phyloP scores from a whole-genome alignment of 2,329 filamentous ascomycete species.

The Ambrosiella beaveri region DNA sequence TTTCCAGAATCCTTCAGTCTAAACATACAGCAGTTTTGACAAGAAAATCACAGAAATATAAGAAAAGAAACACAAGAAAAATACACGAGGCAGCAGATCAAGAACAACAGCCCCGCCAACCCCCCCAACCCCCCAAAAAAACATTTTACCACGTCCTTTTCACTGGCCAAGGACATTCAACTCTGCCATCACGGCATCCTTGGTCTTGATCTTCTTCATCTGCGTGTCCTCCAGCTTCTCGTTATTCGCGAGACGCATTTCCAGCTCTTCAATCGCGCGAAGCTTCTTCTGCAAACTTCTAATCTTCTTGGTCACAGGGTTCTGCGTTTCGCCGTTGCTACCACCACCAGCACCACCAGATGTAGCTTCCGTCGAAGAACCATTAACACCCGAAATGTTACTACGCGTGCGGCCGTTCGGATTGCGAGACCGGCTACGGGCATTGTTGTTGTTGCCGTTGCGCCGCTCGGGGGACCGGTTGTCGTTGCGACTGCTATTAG shows the following conservation, averaged over 20 bases:
- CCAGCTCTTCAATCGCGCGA: slow-evolving; percentile 89
- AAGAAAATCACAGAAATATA: no score
- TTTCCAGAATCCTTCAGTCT: no score
- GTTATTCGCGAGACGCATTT: slow-evolving; percentile 85
- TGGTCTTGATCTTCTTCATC: slow-evolving; percentile 93
- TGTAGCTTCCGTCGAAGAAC: background rate
- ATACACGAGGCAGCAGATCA: background rate
- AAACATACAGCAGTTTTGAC: no score
- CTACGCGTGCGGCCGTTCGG: slow-evolving; percentile 32
- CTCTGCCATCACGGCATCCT: slow-evolving; percentile 69
- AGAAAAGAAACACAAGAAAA: background rate
- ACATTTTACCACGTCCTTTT: slow-evolving; percentile 1
- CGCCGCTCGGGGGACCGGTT: slow-evolving; percentile 52
- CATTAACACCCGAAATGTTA: slow-evolving; percentile 28
- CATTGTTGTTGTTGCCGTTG: slow-evolving; percentile 24
- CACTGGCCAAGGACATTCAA: slow-evolving; percentile 40
- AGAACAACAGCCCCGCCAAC: background rate
- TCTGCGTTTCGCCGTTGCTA: slow-evolving; percentile 37
- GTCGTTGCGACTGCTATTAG: slow-evolving; percentile 25
- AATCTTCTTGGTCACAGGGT: slow-evolving; percentile 83
- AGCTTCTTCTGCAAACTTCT: slow-evolving; percentile 92
- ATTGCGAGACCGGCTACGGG: slow-evolving; percentile 38
- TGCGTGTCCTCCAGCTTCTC: slow-evolving; percentile 98
- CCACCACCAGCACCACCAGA: slow-evolving; percentile 14
- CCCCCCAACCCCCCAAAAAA: background rate